Conservation (phyloP, 352 stramenopile species). For the Phytophthora megakarya region DNA sequence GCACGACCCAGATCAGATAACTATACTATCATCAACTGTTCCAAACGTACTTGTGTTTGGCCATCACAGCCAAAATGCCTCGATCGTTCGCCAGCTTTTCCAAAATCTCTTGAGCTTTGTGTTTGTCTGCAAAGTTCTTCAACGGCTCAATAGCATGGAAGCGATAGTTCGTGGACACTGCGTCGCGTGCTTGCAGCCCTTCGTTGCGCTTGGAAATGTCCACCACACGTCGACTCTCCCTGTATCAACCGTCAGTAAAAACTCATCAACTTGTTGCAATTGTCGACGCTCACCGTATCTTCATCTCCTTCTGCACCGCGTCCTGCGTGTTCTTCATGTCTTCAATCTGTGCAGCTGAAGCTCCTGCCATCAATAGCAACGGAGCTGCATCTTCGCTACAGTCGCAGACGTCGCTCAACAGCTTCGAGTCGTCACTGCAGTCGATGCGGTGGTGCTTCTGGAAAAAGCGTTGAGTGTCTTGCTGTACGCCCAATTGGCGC, state of each 20-base stretch:
- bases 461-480: conserved; percentile 64
- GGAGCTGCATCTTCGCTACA: conserved; percentile 19
- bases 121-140: conserved; percentile 53
- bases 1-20: background rate
- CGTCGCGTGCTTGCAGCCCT: conserved; percentile 38
- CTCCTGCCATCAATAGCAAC: conserved; percentile 55
- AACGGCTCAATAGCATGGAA: conserved; percentile 81
- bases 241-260: conserved; percentile 22
- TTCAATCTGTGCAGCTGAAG: conserved; percentile 51
- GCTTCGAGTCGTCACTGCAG: conserved; percentile 20
- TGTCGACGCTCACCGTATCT: conserved; percentile 43
- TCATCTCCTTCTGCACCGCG: conserved; percentile 41
- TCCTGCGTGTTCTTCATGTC: conserved; percentile 55
- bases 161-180: conserved; percentile 53
- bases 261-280: background rate
- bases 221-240: conserved; percentile 57
- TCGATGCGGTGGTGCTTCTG: conserved; percentile 58
- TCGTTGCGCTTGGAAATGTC: conserved; percentile 63
- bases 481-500: conserved; percentile 27
- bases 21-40: background rate
- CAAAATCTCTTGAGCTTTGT: conserved; percentile 79
- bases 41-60: conserved; percentile 77
- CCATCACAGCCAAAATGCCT: conserved; percentile 88
- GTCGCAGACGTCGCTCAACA: conserved; percentile 37
- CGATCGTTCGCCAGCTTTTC: conserved; percentile 85